Base-by-base conservation (phyloP, 163 green algal genomes). In the Picocystis sp. region DNA sequence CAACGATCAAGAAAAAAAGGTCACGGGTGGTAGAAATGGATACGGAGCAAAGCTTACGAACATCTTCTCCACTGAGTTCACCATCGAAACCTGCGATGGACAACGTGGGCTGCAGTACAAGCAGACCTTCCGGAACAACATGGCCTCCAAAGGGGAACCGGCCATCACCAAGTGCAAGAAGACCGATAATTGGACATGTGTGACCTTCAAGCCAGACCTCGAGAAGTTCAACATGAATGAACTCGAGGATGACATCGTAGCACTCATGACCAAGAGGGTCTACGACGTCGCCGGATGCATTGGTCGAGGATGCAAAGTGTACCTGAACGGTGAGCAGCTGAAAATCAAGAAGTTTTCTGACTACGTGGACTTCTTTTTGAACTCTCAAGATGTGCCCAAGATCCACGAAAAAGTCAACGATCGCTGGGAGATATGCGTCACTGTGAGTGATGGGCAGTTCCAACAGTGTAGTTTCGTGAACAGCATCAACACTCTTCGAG, bases 41-140 rank as follows among this genome's bases (percentile, higher is more conserved):
- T 99, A 95, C 60, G 91, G 91, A 33, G 89, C 91, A 48, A 99
- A 99, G 78, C 79, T 99, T 33, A 80, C 91, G 46, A 99, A 99
- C 81, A 98, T 98, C 61, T 99, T 97, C 70, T 97, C 89, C 29
- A 93, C 70, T 0, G 80, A 95, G 62, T 99, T 99, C 56, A 64
- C 82, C 14, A 69, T 99, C 5, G 91, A 99, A 74, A 98, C 91
- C 2, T 86, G 75, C 45, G 91, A 99, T 55, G 86, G 87, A 33
- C 74, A 69, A 25, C 69, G 86, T 2, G 45, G 75, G 56, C 69
- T 71, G 15, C 69, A 75, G 11, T 98, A 77, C 60, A 51, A 53
- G 1, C 65, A 76, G 58, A 67, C 80, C 2, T 99, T 99, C 73
- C 68, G 11, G 15, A 60, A 83, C 61, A 99, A 99, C 77, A 98